Evolutionary conservation across 2,329 filamentous ascomycete species (phyloP), one percentile per base, ranked within the genome.

Genomic region (Botryosphaeria dothidea): DNA sequence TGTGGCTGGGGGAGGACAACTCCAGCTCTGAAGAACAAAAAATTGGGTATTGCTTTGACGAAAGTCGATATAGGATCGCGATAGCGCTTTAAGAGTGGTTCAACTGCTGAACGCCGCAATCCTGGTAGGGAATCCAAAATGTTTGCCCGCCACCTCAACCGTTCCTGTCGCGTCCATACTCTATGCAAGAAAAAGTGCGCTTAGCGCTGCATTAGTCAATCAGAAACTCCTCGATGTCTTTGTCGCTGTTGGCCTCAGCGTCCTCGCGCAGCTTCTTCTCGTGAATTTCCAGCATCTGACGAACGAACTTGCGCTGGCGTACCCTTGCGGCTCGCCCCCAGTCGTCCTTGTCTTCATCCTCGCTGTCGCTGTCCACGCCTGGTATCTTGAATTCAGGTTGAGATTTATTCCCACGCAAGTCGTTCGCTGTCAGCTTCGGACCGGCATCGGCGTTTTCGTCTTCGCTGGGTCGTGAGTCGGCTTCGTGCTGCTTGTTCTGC

Each of bases 221-320:
- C 75, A 93, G 76, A 71, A 90, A 87, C 77, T 93, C 88, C 73
- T 88, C 85, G 70, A 93, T 90, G 75, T 93, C 90, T 78, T 90
- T 90, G 75, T 92, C 89, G 66, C 90, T 87, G 69, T 91, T 84
- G 66, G 89, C 86, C 70, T 89, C 87, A 71, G 86, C 83, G 69
- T 84, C 80, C 70, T 86, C 77, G 71, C 79, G 77, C 78, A 86
- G 81, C 67, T 71, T 69, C 69, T 71, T 65, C 78, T 91, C 89
- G 69, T 87, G 82, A 54, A 83, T 84, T 71, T 88, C 87, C 67
- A 91, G 76, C 71, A 90, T 74, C 72, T 87, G 85, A 81, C 87
- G 88, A 67, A 91, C 80, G 75, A 90, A 83, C 69, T 85, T 84
- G 72, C 89, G 84, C 80, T 92, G 89, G 70, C 90, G 84, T 75